Base-by-base conservation (phyloP, 2,329 filamentous ascomycete genomes). In the Orbilia ellipsospora region DNA sequence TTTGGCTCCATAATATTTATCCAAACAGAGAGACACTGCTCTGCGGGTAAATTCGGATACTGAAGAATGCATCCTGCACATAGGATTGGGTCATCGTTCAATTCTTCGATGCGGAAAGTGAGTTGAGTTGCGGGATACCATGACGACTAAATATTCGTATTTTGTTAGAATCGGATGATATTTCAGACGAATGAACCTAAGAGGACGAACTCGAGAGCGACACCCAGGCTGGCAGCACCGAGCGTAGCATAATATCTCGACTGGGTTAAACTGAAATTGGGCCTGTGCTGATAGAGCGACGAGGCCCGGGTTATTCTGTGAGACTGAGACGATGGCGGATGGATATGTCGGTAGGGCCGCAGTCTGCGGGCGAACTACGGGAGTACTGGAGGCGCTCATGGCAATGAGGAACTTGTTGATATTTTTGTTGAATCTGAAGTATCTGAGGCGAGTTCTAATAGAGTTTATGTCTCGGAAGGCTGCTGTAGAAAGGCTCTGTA, bases 171-270 rank as follows among this genome's bases (percentile, higher is more conserved):
- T 42, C 20, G 16, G 4, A 42, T 18, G 10, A 36, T 2, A 51
- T 5, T 18, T 6, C 31, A 36, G 5, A 36, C 16, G 1, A 15
- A 42, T 48, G 57, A 63, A 50, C 56, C 62, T 62, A 57, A n/a
- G 2, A 2, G 18, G 31, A 51, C 54, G 8, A 57, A 75, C 72
- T 26, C 20, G 44, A 40, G 15, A 59, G 28, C 55, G 59, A 28
- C 72, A 75, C 13, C 59, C 64, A 23, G 64, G 64, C 42, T 61
- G 64, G n/a, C 72, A 75, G 55, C 72, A 75, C 51, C 64, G 57
- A 42, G 69, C 64, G 10, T 50, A 68, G 26, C 72, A 69, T 7
- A 75, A 23, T n/a, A 68, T 18, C 16, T 69, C 62, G 2, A 44
- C 6, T 15, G 72, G 72, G 28, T 44, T 54, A 65, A 69, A 56